Evolutionary conservation across 108 stramenopile genomes (phyloP), one percentile per base, ranked within the genome.

Genomic region (Cyclotella atomus): DNA sequence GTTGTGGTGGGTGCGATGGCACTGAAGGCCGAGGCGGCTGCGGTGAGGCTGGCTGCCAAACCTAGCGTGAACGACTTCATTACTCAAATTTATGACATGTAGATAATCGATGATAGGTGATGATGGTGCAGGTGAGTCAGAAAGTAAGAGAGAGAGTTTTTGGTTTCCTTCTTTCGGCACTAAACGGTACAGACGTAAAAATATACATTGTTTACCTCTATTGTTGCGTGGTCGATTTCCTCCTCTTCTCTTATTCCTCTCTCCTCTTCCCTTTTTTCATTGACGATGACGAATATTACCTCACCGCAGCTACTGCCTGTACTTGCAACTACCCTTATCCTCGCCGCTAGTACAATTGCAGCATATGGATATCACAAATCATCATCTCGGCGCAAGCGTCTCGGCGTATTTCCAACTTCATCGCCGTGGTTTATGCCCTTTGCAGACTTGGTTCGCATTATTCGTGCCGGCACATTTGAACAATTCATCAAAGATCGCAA

Each of bases 1-100:
- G 23, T 16, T 30, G 63, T 14, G 16, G 65, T 21, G 20, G 65
- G 43, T 1, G 71, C 63, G 27, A 71, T 27, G 61, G 45, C 49
- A 50, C 71, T 66, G 17, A 73, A 73, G 46, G 65, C 71, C 50
- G 63, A 47, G 65, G 64, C 65, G 19, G 35, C 29, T 24, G 63
- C n/a, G 64, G 66, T 47, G 30, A 36, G 34, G 71, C 71, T 70
- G n/a, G 61, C 34, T 21, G 59, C 69, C 41, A 62, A 30, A 20
- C 21, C 19, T 30, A 68, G 49, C 23, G 66, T 17, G 19, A 50
- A 38, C 66, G 24, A 28, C 55, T 28, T 57, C 17, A n/a, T 49
- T 49, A 12, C 38, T n/a, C n/a, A n/a, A n/a, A n/a, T n/a, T n/a
- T n/a, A n/a, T n/a, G n/a, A n/a, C n/a, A n/a, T n/a, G n/a, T n/a